Evolutionary conservation across 371 early-diverging fungal genomes (phyloP), one percentile per base, ranked within the genome.

Genomic region (Dichotomocladium elegans): DNA sequence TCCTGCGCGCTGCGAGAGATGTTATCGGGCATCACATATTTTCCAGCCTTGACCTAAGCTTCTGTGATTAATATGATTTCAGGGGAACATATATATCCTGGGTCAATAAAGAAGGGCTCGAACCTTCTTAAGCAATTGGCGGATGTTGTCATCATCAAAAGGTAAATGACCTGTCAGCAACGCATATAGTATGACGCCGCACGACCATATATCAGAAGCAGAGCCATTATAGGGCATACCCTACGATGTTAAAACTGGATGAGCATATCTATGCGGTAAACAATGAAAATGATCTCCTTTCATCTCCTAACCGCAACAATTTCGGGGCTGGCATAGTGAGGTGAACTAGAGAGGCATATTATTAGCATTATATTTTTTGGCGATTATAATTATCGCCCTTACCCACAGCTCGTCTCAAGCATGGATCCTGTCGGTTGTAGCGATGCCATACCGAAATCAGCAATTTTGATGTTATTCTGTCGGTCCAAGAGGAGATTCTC

Each of bases 251-350:
- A n/a, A n/a, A n/a, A n/a, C n/a, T n/a, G n/a, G n/a, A n/a, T n/a
- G n/a, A n/a, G n/a, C n/a, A n/a, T n/a, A n/a, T n/a, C n/a, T n/a
- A n/a, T n/a, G n/a, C n/a, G n/a, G n/a, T n/a, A n/a, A n/a, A n/a
- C n/a, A n/a, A n/a, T n/a, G n/a, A n/a, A n/a, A n/a, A n/a, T n/a
- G n/a, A n/a, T n/a, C n/a, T n/a, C n/a, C n/a, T n/a, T n/a, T n/a
- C n/a, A n/a, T n/a, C n/a, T n/a, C 52, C 34, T 29, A 66, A 72
- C 87, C 57, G 83, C 83, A 47, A 94, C 90, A 54, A 96, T 89
- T 72, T 96, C 97, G 25, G 97, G 97, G 52, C 90, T 87, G 34
- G 94, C 95, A 78, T 94, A 95, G 63, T 95, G 93, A 17, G 95
- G 91, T 15, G 92, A 92, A 3, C 90, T 74, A 53, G 57, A 51